Evolutionary conservation across 2,329 filamentous ascomycete species (phyloP), one percentile per base, ranked within the genome.

Genomic region (Trematosphaeria pertusa): DNA sequence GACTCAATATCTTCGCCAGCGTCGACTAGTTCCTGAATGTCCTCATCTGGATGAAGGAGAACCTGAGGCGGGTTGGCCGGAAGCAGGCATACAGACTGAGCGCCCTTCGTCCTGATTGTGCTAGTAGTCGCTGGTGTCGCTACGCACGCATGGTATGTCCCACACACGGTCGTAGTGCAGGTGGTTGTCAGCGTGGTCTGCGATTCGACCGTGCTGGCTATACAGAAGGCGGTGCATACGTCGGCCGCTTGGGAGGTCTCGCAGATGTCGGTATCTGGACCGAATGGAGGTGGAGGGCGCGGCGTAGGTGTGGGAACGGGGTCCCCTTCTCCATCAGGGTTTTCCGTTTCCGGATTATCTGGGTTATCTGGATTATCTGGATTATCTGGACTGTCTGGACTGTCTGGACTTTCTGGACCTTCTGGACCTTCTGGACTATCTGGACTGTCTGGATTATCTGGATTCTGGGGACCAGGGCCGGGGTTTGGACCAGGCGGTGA

Each of bases 221-320:
- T 28, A 17, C 44, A 47, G 22, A 32, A 42, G 37, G 33, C 44
- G 9, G 38, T 47, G 14, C 44, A 47, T 15, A 12, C 19, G 21
- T 47, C 44, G 42, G 44, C 44, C 11, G 44, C 42, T 32, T 47
- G 37, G 17, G 37, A 33, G 11, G 36, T 34, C 10, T 47, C 32
- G 21, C 44, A 47, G 26, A 31, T 22, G 39, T 28, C 8, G 37
- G n/a, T 40, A 15, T 18, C 32, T 15, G 32, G 32, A 15, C 18
- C n/a, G 11, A 15, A 11, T n/a, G 32, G 17, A 14, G 32, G 32
- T 35, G n/a, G 32, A 10, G 32, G 32, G 18, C n/a, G 15, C 14
- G n/a, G n/a, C 14, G 32, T 10, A 10, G 32, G 10, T 18, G 17
- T 18, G 10, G 17, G n/a, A 3, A 15, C 32, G 10, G 12, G n/a